These are phyloP conservation scores for Skeletonema tropicum DNA, from an alignment of 108 stramenopile species.

Conservation along the genomic window DNA sequence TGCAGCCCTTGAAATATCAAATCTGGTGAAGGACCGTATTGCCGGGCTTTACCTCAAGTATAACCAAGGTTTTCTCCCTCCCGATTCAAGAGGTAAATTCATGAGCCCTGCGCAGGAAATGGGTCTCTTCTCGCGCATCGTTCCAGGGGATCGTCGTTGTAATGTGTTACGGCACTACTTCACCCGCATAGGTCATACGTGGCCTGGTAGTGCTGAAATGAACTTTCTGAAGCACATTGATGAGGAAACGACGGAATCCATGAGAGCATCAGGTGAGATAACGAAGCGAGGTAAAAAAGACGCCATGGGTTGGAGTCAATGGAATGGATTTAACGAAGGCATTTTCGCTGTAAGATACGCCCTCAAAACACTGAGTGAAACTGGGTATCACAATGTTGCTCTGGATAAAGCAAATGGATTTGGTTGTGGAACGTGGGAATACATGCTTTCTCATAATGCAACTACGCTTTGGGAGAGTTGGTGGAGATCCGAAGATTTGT, in stretches of 20 bases:
- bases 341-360: slow-evolving; percentile 45
- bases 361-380: slow-evolving; percentile 50
- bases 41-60: slow-evolving; percentile 39
- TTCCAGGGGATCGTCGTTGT: slow-evolving; percentile 44
- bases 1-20: slow-evolving; percentile 22
- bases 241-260: slow-evolving; percentile 17
- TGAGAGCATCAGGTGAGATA: slow-evolving; percentile 34
- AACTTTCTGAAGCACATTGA: slow-evolving; percentile 17
- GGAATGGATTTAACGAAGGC: slow-evolving; percentile 50
- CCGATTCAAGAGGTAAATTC: slow-evolving; percentile 12
- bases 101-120: slow-evolving; percentile 50
- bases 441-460: slow-evolving; percentile 54
- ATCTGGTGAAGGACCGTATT: slow-evolving; percentile 25
- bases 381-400: slow-evolving; percentile 47
- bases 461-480: slow-evolving; percentile 64
- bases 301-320: slow-evolving; percentile 51
- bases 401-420: slow-evolving; percentile 42
- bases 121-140: slow-evolving; percentile 40
- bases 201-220: slow-evolving; percentile 40
- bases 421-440: slow-evolving; percentile 50
- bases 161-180: slow-evolving; percentile 40
- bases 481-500: slow-evolving; percentile 52
- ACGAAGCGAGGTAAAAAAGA: slow-evolving; percentile 32
- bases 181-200: slow-evolving; percentile 38
- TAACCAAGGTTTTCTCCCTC: slow-evolving; percentile 38